These are phyloP conservation scores for Musa acuminata DNA, from an alignment of 176 grass and related monocot genomes.

Conservation along the genomic window DNA sequence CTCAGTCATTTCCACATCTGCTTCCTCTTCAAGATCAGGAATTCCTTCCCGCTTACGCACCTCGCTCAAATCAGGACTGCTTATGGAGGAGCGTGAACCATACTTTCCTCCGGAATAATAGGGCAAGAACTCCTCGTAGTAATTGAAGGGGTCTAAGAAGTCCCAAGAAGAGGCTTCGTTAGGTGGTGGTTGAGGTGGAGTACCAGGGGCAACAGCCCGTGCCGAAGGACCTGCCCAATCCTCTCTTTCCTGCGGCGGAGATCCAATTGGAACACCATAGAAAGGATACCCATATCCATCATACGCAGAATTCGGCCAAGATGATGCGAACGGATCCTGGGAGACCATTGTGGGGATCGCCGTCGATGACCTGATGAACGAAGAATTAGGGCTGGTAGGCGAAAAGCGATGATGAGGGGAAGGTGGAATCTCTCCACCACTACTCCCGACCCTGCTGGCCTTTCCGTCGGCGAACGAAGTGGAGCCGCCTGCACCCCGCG, in stretches of 20 bases:
- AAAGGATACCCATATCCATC: slow-evolving; percentile 33
- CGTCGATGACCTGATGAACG: slow-evolving; percentile 36
- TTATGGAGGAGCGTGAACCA: slow-evolving; percentile 11
- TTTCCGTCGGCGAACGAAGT: not conserved
- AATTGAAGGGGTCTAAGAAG: slow-evolving; percentile 61
- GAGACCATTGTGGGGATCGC: slow-evolving; percentile 38
- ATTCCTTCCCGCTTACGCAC: slow-evolving; percentile 75
- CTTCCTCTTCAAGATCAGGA: slow-evolving; percentile 83
- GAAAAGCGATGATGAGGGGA: not conserved
- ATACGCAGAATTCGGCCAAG: slow-evolving; percentile 14
- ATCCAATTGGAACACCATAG: not conserved
- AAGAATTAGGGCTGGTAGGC: slow-evolving; percentile 3
- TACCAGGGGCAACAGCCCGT: slow-evolving; percentile 22
- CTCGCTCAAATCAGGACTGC: slow-evolving; percentile 46
- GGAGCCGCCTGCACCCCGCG: not conserved
- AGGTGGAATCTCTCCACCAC: not conserved
- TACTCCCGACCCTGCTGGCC: not conserved
- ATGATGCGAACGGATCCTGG: slow-evolving; percentile 21
- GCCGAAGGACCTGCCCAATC: not conserved
- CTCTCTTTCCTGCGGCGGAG: not conserved
- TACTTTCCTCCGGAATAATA: slow-evolving; percentile 25
- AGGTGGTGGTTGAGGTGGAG: slow-evolving; percentile 25
- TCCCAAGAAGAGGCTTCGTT: slow-evolving; percentile 51
- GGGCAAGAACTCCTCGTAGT: slow-evolving; percentile 41
- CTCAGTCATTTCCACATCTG: slow-evolving; percentile 24